Evolutionary conservation across 257 asterid genomes (phyloP).

Genomic region (Solanum peruvianum): DNA sequence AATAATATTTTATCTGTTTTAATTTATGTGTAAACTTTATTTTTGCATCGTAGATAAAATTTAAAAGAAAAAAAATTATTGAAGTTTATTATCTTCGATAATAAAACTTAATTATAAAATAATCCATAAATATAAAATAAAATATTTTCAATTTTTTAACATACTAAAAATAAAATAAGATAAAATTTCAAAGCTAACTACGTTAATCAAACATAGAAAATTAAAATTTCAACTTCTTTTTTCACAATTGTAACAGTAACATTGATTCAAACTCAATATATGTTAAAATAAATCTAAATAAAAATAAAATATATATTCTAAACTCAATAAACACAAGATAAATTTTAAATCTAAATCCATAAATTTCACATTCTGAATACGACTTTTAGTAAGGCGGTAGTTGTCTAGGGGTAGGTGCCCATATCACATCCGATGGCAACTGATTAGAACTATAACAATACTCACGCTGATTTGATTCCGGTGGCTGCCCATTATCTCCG

Average conservation of each 20-base stretch:
- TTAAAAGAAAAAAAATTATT: neutral
- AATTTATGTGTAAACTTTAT: neutral
- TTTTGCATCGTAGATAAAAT: neutral
- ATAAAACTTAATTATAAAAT: neutral
- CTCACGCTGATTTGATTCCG: neutral
- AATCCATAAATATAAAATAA: neutral
- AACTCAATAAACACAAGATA: neutral
- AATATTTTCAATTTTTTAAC: neutral
- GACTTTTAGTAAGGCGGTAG: neutral
- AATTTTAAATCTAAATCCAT: neutral
- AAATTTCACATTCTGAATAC: neutral
- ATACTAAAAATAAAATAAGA: neutral
- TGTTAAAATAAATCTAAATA: neutral
- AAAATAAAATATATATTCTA: neutral
- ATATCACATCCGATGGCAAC: conserved; percentile 31
- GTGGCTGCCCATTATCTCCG: neutral
- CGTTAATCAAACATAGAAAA: neutral
- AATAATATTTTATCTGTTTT: neutral
- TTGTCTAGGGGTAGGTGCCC: conserved; percentile 50
- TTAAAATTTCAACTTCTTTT: neutral
- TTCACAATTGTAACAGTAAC: neutral
- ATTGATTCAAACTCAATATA: neutral
- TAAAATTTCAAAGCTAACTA: neutral
- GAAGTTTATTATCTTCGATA: neutral
- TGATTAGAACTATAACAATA: conserved; percentile 16